phyloP scores from a whole-genome alignment of 495 filamentous ascomycete genomes.

The Podospora fimiseda region DNA sequence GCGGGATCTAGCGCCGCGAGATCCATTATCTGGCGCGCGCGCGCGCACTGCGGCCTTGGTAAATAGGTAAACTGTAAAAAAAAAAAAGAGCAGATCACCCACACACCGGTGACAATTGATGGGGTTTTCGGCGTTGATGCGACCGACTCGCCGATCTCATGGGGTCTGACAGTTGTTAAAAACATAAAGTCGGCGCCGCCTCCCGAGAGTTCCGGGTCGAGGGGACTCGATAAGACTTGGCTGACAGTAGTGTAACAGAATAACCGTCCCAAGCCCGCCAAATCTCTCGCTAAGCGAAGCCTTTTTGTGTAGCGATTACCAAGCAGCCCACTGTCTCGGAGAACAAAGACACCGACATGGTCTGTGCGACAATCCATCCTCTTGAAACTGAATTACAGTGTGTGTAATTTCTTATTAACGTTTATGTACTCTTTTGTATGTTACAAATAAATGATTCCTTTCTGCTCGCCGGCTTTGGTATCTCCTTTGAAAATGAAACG shows the following conservation, averaged over 20 bases:
- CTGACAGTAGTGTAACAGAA: too few species aligned
- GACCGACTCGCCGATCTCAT: not conserved
- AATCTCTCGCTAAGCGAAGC: not conserved
- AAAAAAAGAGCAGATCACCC: too few species aligned
- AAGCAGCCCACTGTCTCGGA: not conserved
- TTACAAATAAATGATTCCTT: not conserved
- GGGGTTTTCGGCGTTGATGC: not conserved
- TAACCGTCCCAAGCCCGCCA: too few species aligned
- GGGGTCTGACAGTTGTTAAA: not conserved
- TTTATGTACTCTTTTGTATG: conserved; percentile 3
- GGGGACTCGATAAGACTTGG: too few species aligned
- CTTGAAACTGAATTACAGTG: not conserved
- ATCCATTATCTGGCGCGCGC: not conserved
- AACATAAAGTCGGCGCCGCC: not conserved
- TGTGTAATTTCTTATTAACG: conserved; percentile 6
- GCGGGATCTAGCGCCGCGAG: conserved; percentile 1
- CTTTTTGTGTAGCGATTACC: not conserved
- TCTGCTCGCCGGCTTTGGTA: not conserved
- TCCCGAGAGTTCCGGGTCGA: not conserved
- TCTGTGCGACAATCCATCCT: not conserved
- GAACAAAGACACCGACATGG: not conserved
- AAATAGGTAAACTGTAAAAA: too few species aligned
- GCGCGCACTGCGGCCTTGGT: not conserved
- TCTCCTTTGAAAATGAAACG: not conserved
- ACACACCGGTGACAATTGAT: not conserved